Percentiles rank a stretch among this genome's conserved stretches.
These are phyloP conservation scores for Aspergillus haitiensis DNA, from an alignment of 495 filamentous ascomycete genomes.

Conservation along the genomic window DNA sequence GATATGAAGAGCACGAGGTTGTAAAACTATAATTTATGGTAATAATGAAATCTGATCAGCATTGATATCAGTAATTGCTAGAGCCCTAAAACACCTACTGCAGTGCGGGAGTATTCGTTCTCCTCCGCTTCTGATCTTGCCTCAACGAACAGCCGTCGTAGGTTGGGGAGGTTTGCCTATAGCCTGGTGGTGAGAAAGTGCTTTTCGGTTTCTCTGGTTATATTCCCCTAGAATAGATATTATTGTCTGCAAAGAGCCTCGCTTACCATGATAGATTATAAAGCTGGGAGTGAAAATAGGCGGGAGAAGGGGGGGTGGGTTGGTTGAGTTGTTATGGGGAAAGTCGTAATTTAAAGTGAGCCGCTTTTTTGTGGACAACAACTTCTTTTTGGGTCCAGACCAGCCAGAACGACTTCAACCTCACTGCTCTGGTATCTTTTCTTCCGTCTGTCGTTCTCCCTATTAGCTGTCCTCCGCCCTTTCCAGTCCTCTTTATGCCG, in stretches of 20 bases:
- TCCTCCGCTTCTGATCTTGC: slow-evolving; percentile 92
- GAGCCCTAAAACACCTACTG: slow-evolving; percentile 51
- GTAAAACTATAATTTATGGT: slow-evolving; percentile 69
- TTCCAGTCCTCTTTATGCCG: background rate
- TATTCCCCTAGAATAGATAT: too few relatives aligned
- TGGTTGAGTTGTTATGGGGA: slow-evolving; percentile 2
- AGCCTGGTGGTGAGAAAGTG: slow-evolving; percentile 1
- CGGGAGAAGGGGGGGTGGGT: slow-evolving; percentile 6
- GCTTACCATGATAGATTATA: slow-evolving; percentile 20
- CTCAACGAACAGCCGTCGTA: slow-evolving; percentile 94
- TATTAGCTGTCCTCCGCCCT: slow-evolving; percentile 11
- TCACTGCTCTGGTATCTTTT: slow-evolving; percentile 21
- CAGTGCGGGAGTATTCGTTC: slow-evolving; percentile 87
- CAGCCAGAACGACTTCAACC: slow-evolving; percentile 17
- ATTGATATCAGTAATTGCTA: background rate
- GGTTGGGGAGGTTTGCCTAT: slow-evolving; percentile 87
- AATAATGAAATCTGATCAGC: background rate
- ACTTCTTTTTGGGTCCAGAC: slow-evolving; percentile 16
- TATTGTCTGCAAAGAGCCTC: too few relatives aligned
- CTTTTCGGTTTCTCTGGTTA: background rate
- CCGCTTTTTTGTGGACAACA: slow-evolving; percentile 46
- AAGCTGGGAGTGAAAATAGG: background rate
- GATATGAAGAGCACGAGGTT: slow-evolving; percentile 95
- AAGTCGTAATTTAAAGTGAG: slow-evolving; percentile 22
- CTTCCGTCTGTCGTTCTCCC: slow-evolving; percentile 11